Evolutionary conservation across 768 basidiomycete genomes (phyloP).

Genomic region (Paxillus involutus): DNA sequence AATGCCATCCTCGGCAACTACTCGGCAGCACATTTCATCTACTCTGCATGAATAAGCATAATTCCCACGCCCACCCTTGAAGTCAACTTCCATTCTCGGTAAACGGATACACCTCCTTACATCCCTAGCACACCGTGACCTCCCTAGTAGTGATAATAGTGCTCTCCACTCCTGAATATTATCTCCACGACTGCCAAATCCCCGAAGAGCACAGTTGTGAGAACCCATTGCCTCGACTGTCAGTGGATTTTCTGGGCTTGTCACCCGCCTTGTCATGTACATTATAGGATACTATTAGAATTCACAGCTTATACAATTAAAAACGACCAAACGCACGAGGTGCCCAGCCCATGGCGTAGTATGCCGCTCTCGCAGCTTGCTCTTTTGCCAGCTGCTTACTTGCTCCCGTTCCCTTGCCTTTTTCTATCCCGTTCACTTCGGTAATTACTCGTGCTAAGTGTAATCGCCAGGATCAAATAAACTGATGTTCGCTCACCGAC

Average conservation of each 20-base stretch:
- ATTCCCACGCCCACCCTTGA: constrained; percentile 21
- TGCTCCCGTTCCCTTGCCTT: constrained; percentile 62
- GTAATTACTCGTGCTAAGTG: constrained; percentile 2
- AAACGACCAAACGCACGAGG: constrained; percentile 30
- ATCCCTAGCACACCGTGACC: too few species aligned
- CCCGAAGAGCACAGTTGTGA: constrained; percentile 8
- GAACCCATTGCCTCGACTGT: neutral
- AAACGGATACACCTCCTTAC: too few species aligned
- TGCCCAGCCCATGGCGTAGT: constrained; percentile 76
- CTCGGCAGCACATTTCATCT: constrained; percentile 14
- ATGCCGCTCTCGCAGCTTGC: constrained; percentile 71
- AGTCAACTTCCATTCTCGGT: neutral
- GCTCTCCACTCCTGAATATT: constrained; percentile 5
- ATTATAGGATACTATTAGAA: neutral
- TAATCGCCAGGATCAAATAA: neutral
- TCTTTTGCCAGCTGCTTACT: constrained; percentile 80
- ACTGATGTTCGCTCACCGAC: constrained; percentile 50
- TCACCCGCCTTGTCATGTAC: neutral
- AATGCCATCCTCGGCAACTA: constrained; percentile 27
- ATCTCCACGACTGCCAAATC: neutral
- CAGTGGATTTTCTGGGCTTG: neutral
- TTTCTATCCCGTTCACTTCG: constrained; percentile 68
- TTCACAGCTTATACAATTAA: neutral
- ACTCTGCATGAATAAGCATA: constrained; percentile 22
- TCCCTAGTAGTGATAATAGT: too few species aligned